Evolutionary conservation across 768 basidiomycete species (phyloP).

Genomic region (Rhodosporidiobolus sp.): DNA sequence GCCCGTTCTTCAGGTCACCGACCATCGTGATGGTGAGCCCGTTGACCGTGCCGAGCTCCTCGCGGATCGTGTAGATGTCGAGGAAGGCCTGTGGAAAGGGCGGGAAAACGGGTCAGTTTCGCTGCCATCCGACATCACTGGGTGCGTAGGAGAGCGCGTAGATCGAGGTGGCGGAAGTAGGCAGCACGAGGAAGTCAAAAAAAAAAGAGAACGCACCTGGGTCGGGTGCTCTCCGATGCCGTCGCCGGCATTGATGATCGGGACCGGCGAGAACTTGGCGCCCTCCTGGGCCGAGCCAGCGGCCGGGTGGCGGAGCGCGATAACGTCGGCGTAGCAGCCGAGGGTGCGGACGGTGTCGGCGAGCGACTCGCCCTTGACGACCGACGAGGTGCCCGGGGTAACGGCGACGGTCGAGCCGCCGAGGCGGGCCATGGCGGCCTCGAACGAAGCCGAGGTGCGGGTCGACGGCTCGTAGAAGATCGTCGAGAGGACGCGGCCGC

Average conservation of each 20-base stretch:
- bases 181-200: neutral
- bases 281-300: constrained; percentile 90
- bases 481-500: constrained; percentile 84
- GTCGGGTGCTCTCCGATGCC: constrained; percentile 97
- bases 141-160: too few relatives aligned
- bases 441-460: constrained; percentile 90
- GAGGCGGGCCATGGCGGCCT: constrained; percentile 97
- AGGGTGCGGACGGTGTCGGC: constrained; percentile 91
- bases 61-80: constrained; percentile 81
- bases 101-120: constrained; percentile 1
- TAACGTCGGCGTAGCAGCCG: constrained; percentile 90
- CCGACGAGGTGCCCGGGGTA: constrained; percentile 74
- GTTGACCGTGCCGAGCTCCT: constrained; percentile 95
- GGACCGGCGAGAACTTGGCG: constrained; percentile 94
- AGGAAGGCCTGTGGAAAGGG: constrained; percentile 47
- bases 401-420: constrained; percentile 93
- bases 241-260: constrained; percentile 94
- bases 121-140: too few relatives aligned
- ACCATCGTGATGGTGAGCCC: constrained; percentile 77
- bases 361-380: constrained; percentile 87
- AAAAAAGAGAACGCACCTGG: constrained; percentile 58
- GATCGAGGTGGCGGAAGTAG: too few relatives aligned
- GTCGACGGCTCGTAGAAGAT: constrained; percentile 97
- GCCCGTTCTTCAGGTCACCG: constrained; percentile 97
- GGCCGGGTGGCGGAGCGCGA: constrained; percentile 90